Evolutionary conservation across 495 filamentous ascomycete genomes (phyloP).

Genomic region (Aspergillus bridgeri): DNA sequence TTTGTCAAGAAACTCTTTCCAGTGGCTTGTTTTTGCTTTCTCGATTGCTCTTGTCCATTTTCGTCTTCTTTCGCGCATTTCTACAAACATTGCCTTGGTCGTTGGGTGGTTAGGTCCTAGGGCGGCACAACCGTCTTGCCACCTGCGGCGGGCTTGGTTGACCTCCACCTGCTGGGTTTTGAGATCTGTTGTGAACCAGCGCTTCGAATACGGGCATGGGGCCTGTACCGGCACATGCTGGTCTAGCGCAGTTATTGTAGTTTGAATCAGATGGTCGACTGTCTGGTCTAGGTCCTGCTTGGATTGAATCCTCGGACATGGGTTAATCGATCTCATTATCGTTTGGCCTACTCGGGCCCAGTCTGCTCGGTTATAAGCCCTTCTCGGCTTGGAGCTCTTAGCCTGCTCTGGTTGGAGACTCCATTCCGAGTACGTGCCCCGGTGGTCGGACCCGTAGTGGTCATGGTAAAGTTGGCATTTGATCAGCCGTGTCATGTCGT

Average conservation of each 20-base stretch:
- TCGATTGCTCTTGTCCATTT: slow-evolving; percentile 18
- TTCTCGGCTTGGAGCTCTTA: slow-evolving; percentile 12
- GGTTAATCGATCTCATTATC: slow-evolving; percentile 2
- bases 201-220: no score
- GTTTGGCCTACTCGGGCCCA: slow-evolving; percentile 23
- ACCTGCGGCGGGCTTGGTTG: no score
- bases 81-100: background rate
- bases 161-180: no score
- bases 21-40: slow-evolving; percentile 16
- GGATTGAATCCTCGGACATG: background rate
- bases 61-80: slow-evolving; percentile 8
- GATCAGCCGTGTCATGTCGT: slow-evolving; percentile 11
- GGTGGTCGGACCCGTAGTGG: slow-evolving; percentile 21
- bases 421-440: slow-evolving; percentile 20
- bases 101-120: background rate
- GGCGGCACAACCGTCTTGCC: no score
- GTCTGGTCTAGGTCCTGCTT: no score
- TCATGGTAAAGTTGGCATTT: slow-evolving; percentile 24
- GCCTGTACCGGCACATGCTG: no score
- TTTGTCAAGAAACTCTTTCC: slow-evolving; percentile 22
- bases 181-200: no score
- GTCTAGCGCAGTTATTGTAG: no score
- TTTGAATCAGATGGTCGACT: no score
- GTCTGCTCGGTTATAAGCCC: no score
- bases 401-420: slow-evolving; percentile 11